phyloP scores from a whole-genome alignment of 169 alveolate species.

The Eimeria nieschulzi region DNA sequence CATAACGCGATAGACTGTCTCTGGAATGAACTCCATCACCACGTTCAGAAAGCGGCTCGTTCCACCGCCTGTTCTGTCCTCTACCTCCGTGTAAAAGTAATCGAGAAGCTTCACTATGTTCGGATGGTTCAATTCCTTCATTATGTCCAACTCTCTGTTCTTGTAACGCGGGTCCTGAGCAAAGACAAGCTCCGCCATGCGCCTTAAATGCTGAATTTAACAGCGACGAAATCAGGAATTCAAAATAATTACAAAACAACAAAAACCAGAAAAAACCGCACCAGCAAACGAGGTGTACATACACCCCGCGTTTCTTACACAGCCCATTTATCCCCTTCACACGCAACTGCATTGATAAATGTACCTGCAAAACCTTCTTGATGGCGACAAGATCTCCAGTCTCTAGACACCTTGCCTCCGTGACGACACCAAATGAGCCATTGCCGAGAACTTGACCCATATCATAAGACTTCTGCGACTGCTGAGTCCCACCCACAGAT shows the following conservation, averaged over 20 bases:
- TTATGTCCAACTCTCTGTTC: conserved; percentile 95
- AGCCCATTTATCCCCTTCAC: too few relatives aligned
- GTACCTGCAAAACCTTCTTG: conserved; percentile 96
- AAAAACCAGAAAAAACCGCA: background rate
- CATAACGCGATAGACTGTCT: conserved; percentile 94
- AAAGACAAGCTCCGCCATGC: background rate
- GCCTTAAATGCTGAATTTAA: too few relatives aligned
- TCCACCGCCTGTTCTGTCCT: conserved; percentile 9
- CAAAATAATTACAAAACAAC: background rate
- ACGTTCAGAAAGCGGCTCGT: conserved; percentile 91
- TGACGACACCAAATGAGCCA: conserved; percentile 98
- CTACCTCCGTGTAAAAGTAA: conserved; percentile 87
- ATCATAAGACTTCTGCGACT: conserved; percentile 38
- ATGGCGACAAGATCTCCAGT: conserved; percentile 97
- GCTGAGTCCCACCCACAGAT: background rate
- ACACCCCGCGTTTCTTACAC: too few relatives aligned
- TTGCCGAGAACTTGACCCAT: conserved; percentile 95
- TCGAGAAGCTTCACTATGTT: conserved; percentile 93
- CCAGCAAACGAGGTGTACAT: background rate
- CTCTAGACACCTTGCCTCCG: conserved; percentile 93
- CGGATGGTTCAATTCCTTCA: conserved; percentile 94
- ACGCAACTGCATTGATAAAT: too few relatives aligned
- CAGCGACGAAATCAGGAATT: background rate
- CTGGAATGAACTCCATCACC: conserved; percentile 98
- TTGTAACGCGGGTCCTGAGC: conserved; percentile 93